Conservation (phyloP, 1,284 basidiomycete genomes). For the Pyrrhoderma noxium region DNA sequence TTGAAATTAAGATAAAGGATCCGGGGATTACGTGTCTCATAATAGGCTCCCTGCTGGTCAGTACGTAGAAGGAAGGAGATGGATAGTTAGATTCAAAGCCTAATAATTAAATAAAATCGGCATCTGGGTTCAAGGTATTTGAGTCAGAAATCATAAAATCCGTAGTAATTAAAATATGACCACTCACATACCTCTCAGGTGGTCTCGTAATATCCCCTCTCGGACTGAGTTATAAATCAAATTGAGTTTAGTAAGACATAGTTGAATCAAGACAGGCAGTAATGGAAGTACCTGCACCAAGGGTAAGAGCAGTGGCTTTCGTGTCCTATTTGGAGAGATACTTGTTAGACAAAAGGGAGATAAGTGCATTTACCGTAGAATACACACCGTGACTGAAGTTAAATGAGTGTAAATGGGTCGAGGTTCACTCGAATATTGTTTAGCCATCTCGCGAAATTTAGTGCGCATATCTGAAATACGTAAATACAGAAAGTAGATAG, state of each 20-base stretch:
- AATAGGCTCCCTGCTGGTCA: no score
- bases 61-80: no score
- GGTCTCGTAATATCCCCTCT: conserved; percentile 46
- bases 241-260: background rate
- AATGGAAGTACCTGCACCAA: conserved; percentile 45
- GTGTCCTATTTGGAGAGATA: conserved; percentile 56
- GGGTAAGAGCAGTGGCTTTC: conserved; percentile 56
- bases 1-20: no score
- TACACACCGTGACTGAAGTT: conserved; percentile 63
- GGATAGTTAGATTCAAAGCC: no score
- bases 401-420: conserved; percentile 65
- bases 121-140: no score
- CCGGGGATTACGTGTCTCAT: no score
- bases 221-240: conserved; percentile 31
- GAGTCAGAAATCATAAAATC: no score
- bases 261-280: background rate
- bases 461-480: conserved; percentile 51
- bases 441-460: conserved; percentile 71
- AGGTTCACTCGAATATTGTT: conserved; percentile 67
- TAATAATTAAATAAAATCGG: no score
- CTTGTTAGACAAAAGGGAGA: no score
- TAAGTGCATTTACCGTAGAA: conserved; percentile 1
- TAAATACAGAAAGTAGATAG: background rate
- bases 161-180: no score
- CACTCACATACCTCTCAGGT: conserved; percentile 32